Conservation (phyloP, 805 yeast genomes). For the Cyberlindnera mississippiensis region DNA sequence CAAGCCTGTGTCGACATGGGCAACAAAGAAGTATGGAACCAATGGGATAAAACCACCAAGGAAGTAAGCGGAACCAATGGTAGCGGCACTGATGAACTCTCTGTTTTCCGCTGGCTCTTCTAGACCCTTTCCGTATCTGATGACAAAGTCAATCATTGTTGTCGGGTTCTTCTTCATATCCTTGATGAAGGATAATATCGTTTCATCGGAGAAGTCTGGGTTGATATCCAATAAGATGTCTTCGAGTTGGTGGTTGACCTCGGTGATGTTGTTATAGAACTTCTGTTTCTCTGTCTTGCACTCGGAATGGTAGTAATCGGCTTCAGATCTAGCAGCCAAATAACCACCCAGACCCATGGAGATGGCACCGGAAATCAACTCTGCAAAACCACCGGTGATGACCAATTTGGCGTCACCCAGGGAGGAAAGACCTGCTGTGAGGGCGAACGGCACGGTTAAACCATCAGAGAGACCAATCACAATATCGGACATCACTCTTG, state of each 20-base stretch:
- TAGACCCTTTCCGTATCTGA: constrained; percentile 84
- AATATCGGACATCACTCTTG: constrained; percentile 89
- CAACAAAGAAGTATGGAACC: constrained; percentile 83
- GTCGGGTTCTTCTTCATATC: constrained; percentile 80
- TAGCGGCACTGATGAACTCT: constrained; percentile 80
- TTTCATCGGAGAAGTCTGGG: constrained; percentile 54
- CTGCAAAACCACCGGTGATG: constrained; percentile 97
- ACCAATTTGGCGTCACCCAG: constrained; percentile 87
- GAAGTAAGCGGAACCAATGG: constrained; percentile 86
- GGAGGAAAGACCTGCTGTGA: constrained; percentile 92
- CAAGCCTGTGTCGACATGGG: constrained; percentile 73
- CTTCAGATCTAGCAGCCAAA: constrained; percentile 89
- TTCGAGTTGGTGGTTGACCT: constrained; percentile 71
- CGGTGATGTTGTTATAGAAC: constrained; percentile 60
- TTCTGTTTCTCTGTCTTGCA: constrained; percentile 66
- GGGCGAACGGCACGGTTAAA: constrained; percentile 96
- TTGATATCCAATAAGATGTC: constrained; percentile 74
- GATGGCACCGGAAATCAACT: constrained; percentile 92
- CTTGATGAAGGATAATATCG: constrained; percentile 66
- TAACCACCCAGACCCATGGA: constrained; percentile 98
- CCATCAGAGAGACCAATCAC: constrained; percentile 96
- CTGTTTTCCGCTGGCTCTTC: constrained; percentile 95
- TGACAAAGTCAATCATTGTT: constrained; percentile 78
- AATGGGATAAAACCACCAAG: constrained; percentile 91
- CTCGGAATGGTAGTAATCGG: constrained; percentile 67